Base-by-base conservation (phyloP, 345 rosid species). In the Citrus mangshanensis region DNA sequence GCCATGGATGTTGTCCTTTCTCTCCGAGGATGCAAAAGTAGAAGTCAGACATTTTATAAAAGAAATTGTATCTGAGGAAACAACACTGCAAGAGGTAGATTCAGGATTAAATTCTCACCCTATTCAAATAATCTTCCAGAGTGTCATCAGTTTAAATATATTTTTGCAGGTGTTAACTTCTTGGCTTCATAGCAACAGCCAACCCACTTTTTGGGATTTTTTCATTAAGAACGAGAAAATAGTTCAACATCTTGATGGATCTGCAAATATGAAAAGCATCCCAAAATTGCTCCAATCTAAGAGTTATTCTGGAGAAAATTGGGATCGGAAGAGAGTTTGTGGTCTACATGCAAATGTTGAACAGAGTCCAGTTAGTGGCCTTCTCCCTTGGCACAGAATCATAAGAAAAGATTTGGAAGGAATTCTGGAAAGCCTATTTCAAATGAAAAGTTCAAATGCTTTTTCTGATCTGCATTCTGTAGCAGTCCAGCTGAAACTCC, bases 1-100 rank as follows among this genome's bases (percentile, higher is more conserved):
- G 73, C 97, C 94, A 51, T 92, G 94, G 97, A 79, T 91, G 86
- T 81, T 80, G 69, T 87, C 92, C 59, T 88, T 86, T 79, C 80
- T 91, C 73, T 77, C 84, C 72, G 83, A 82, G 46, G 71, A 77
- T 13, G 91, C 90, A 76, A 83, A 72, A 81, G 63, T 56, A 56
- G 89, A 89, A 24, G 82, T 86, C 74, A 76, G 24, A 58, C 42
- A 38, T 62, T 89, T 88, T 77, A 63, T 94, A 4, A 78, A 58
- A 81, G 81, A 86, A 75, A 77, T 86, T 78, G 79, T 86, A 66
- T 90, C 93, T 1, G 73, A 88, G 12, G 91, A 91, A 73, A 51
- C 72, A 68, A 80, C 84, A 38, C 80, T 92, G 83, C 90, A 89
- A 70, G 89, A 89, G 94, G 95, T 91, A 89, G 55, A 67, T 68